Base-by-base conservation (phyloP, 106 monocot species). In the Dioscorea zingiberensis region DNA sequence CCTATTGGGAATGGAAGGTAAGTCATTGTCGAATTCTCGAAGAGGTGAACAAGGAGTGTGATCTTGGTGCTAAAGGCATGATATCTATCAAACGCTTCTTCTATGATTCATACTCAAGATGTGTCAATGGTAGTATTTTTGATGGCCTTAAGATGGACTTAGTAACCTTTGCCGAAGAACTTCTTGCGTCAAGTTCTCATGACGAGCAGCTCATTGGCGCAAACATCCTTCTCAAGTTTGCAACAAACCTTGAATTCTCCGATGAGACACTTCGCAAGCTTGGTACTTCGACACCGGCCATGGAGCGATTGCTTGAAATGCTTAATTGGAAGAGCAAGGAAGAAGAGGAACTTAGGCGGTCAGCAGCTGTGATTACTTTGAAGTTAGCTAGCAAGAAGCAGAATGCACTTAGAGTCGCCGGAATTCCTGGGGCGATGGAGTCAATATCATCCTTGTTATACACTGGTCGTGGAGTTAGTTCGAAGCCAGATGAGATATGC, bases 91-190 rank as follows among this genome's bases (percentile, higher is more conserved):
- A 57, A 48, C 71, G 94, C 2, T 94, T 94, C 77, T 94, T 94
- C 73, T 90, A 90, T 56, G 89, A 90, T 44, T 73, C 90, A 12
- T 90, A 86, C 73, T 90, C 90, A 2, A 73, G 68, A 23, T 87
- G 90, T 62, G 54, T 94, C 48, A 71, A 80, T 7, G 94, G 90
- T 1, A 87, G 87, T 80, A 82, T 94, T 71, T 94, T 94, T 21
- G 94, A 94, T 30, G 90, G 90, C 7, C 74, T 94, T 8, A 81
- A 82, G 68, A 94, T 94, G 94, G 94, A 94, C 71, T 58, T 94
- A 44, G 82, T 90, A 21, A 70, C 86, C 22, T 94, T 94, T 51
- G 81, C 77, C 1, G 69, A 80, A 64, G 94, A 87, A 75, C 84
- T 94, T 0, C 29, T 94, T 7, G 47, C 16, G 3, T 90, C 84